Evolutionary conservation across 179 eudicot genomes (phyloP), one percentile per base, ranked within the genome.

Genomic region (Actinidia arguta): DNA sequence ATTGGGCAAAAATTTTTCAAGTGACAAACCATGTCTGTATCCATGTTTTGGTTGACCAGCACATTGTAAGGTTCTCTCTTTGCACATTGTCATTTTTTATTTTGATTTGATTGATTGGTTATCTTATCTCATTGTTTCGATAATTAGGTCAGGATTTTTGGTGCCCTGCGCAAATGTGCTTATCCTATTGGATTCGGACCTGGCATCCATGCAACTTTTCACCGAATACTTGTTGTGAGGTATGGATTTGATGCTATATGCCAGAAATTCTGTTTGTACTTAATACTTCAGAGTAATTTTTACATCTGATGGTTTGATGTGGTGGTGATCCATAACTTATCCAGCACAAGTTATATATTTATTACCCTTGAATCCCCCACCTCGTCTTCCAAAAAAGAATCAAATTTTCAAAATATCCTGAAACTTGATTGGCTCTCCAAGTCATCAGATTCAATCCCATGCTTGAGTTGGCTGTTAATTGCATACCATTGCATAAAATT

Each of bases 131-230:
- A 47, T 68, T 71, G 17, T 82, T 73, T 68, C 50, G 44, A 58
- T 80, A 77, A 59, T 36, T 80, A 96, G 99, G 91, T 90, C 85
- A 89, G 74, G 84, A 88, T 96, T 87, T 82, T 82, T 74, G 93
- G 92, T 81, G 73, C 80, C 75, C 61, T 86, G 64, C 80, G 88
- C 67, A 89, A 89, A 80, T 63, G 88, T 76, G 83, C 87, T 84
- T 86, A 54, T 82, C 99, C 97, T 74, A 63, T 93, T 76, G 99
- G 97, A 82, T 87, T 96, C 78, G 95, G 95, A 82, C 89, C 88
- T 80, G 97, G 95, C 81, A 88, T 92, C 42, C 82, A 79, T 81
- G 97, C 90, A 82, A 87, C 87, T 67, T 94, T 93, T 83, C 92
- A 91, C 88, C 88, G 97, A 78, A 50, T 94, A 82, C 98, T 94